Evolutionary conservation across 305 asterid species (phyloP).

Genomic region (Solanum hybrid): DNA sequence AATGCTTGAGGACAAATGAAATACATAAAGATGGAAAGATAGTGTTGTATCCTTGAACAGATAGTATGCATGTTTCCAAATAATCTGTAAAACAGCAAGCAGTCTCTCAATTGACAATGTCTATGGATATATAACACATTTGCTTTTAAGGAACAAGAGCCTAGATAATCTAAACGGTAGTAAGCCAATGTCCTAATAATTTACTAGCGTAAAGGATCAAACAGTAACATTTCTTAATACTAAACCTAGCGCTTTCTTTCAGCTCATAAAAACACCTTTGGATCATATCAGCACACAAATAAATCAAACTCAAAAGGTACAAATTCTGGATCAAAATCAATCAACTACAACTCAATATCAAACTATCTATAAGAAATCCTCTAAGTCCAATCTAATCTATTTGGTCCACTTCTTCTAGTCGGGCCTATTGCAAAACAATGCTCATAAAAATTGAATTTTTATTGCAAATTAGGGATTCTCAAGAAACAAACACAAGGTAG

Average conservation of each 20-base stretch:
- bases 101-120: not conserved
- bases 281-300: not conserved
- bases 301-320: not conserved
- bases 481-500: not conserved
- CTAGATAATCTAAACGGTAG: not conserved
- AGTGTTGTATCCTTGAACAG: not conserved
- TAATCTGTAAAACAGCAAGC: not conserved
- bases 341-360: not conserved
- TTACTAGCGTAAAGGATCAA: not conserved
- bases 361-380: not conserved
- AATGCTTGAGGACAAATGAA: not conserved
- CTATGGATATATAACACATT: not conserved
- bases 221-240: not conserved
- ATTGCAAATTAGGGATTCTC: not conserved
- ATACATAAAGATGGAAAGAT: not conserved
- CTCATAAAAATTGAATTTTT: not conserved
- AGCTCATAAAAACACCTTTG: not conserved
- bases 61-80: not conserved
- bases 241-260: not conserved
- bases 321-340: not conserved
- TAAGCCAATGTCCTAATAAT: not conserved
- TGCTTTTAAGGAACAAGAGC: not conserved
- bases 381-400: not conserved
- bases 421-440: not conserved
- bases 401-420: not conserved